Percentiles rank a stretch among this genome's conserved stretches.
phyloP scores from a whole-genome alignment of 2,329 filamentous ascomycete genomes.

The Paradendryphiella salina region DNA sequence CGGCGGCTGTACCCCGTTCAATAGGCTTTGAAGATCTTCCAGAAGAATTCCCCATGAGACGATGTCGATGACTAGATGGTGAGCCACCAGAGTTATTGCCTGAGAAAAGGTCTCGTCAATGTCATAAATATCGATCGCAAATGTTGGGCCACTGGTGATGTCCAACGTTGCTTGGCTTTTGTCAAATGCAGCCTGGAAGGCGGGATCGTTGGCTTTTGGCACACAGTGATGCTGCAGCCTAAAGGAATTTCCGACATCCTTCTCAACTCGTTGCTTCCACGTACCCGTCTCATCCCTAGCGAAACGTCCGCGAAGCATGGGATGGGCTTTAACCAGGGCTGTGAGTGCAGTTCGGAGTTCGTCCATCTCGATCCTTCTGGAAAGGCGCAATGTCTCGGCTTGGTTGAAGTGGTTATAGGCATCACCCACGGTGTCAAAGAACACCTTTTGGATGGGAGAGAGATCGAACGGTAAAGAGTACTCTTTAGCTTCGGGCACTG shows the following conservation, averaged over 20 bases:
- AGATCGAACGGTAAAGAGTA: constrained; percentile 34
- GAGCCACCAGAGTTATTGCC: constrained; percentile 44
- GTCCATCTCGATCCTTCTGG: constrained; percentile 26
- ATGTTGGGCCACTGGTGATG: constrained; percentile 43
- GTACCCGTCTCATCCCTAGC: constrained; percentile 23
- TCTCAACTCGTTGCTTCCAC: constrained; percentile 44
- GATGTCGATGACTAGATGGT: constrained; percentile 45
- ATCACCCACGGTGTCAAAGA: constrained; percentile 35
- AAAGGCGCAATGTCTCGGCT: constrained; percentile 34
- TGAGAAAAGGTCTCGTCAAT: constrained; percentile 40
- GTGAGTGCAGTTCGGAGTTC: constrained; percentile 38
- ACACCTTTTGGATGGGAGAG: constrained; percentile 37
- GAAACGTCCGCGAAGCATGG: constrained; percentile 49
- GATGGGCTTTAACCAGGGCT: constrained; percentile 42
- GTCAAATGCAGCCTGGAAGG: constrained; percentile 32
- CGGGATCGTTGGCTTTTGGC: constrained; percentile 11
- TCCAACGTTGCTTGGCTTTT: constrained; percentile 40
- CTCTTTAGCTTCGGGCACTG: constrained; percentile 17
- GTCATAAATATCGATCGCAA: constrained; percentile 51
- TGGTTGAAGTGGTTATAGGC: constrained; percentile 41
- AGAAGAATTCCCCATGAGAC: constrained; percentile 49
- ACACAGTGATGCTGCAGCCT: constrained; percentile 30
- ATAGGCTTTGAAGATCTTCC: constrained; percentile 43
- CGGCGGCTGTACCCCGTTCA: constrained; percentile 31
- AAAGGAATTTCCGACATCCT: constrained; percentile 30